Evolutionary conservation across 192 early-diverging fungal genomes (phyloP).

Genomic region (Coemansia sp.): DNA sequence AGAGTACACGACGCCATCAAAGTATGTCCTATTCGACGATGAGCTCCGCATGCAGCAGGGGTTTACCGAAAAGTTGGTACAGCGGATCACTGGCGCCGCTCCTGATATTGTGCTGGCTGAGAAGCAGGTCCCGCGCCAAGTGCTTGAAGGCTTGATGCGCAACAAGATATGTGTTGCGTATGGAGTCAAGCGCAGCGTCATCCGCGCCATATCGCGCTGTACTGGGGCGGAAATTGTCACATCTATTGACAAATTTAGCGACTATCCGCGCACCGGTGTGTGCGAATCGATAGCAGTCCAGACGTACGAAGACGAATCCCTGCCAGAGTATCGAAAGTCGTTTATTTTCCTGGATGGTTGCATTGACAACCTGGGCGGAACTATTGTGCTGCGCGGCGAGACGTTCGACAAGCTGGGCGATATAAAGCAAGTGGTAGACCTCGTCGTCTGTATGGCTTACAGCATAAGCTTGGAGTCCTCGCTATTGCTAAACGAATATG

Average conservation of each 20-base stretch:
- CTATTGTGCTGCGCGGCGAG: conserved; percentile 87
- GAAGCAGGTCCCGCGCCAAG: conserved; percentile 78
- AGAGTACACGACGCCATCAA: conserved; percentile 65
- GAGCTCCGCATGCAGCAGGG: conserved; percentile 82
- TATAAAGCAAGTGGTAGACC: conserved; percentile 78
- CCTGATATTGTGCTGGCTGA: conserved; percentile 82
- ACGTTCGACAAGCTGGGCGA: conserved; percentile 60
- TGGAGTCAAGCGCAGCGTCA: conserved; percentile 84
- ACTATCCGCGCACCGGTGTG: conserved; percentile 70
- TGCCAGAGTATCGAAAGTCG: conserved; percentile 80
- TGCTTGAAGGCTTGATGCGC: conserved; percentile 78
- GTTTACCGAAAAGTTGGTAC: conserved; percentile 75
- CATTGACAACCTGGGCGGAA: conserved; percentile 73
- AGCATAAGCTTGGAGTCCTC: conserved; percentile 85
- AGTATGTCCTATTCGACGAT: conserved; percentile 77
- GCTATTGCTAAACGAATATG: conserved; percentile 76
- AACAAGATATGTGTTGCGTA: conserved; percentile 77
- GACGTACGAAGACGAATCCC: conserved; percentile 75
- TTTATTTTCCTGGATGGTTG: conserved; percentile 91
- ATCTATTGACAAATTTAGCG: conserved; percentile 77
- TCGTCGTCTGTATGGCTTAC: conserved; percentile 85
- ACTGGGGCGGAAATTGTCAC: conserved; percentile 80
- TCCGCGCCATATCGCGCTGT: conserved; percentile 81
- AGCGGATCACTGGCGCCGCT: conserved; percentile 70
- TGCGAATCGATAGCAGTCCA: conserved; percentile 76